Base-by-base conservation (phyloP, 2,329 filamentous ascomycete species). In the Ophiocordyceps camponoti-floridani region DNA sequence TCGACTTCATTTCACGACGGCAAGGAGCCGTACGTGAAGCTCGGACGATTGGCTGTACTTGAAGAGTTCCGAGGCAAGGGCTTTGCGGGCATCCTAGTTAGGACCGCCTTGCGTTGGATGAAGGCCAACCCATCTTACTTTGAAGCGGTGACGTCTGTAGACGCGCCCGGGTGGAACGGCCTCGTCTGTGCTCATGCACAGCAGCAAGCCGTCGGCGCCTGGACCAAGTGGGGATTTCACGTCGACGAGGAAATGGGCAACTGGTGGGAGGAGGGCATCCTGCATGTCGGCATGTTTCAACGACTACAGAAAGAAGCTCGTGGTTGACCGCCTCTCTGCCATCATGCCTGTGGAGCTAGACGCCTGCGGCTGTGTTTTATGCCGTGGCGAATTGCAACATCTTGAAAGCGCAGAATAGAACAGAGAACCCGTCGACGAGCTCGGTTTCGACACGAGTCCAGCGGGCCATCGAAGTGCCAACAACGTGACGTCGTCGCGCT, bases 181-280 rank as follows among this genome's bases (percentile, higher is more conserved):
- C 66, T 93, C 40, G 68, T 88, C 8, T 78, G 86, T 56, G 73
- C 83, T 23, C 88, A 95, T 65, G 83, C 86, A 3, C 87, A 94
- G 64, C 70, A 72, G 45, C 60, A 66, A 30, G 76, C 82, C 13
- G 69, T 77, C 50, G 63, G 62, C 27, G 66, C 79, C 51, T 96
- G 87, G 77, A 63, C 65, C 54, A 73, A 68, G 55, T 73, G 80
- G 61, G 87, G 86, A 0, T 95, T 94, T 59, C 62, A 67, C 49
- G 66, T 74, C 10, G 87, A 95, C 60, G 71, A 82, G 54, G 67
- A 62, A 10, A 75, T 89, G 73, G 84, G 84, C 1, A 69, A 59
- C 30, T 95, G 87, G 86, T 68, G 70, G 49, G 87, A 95, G 60
- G 86, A 91, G 55, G 84, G 82, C 4, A 89, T 94, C 45, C 68